Conservation (phyloP, 768 basidiomycete species). For the Pleurotus platypus region DNA sequence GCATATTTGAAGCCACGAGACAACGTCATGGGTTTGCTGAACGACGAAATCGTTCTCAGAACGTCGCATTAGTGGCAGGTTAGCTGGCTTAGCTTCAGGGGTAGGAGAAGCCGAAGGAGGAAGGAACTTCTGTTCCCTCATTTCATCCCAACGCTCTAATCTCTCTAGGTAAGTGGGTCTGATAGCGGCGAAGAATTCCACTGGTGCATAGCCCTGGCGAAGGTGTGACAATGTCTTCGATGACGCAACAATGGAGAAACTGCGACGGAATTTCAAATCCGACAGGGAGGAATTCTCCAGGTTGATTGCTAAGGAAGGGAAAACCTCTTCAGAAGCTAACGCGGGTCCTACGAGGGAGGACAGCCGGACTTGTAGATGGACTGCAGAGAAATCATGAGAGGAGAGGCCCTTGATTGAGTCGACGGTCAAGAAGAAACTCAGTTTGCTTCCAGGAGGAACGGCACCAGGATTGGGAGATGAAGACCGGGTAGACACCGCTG, state of each 20-base stretch:
- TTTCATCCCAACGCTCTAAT: conserved; percentile 91
- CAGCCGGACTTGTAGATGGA: conserved; percentile 86
- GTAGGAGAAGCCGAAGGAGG: conserved; percentile 33
- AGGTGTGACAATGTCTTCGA: conserved; percentile 72
- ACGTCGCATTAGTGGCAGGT: conserved; percentile 76
- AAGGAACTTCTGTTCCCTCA: conserved; percentile 70
- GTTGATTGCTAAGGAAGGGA: conserved; percentile 72
- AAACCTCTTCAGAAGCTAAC: conserved; percentile 74
- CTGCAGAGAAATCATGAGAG: conserved; percentile 81
- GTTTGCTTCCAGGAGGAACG: conserved; percentile 72
- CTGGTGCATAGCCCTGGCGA: conserved; percentile 71
- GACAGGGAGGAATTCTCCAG: conserved; percentile 68
- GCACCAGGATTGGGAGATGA: conserved; percentile 70
- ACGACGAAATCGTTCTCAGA: conserved; percentile 91
- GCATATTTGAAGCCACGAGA: conserved; percentile 80
- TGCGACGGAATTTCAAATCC: conserved; percentile 80
- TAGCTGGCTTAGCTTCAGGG: conserved; percentile 36
- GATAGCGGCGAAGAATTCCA: conserved; percentile 88
- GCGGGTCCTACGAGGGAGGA: conserved; percentile 81
- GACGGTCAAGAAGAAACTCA: conserved; percentile 81
- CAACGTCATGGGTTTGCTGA: conserved; percentile 87
- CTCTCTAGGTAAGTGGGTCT: conserved; percentile 83
- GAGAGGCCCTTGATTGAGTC: conserved; percentile 88
- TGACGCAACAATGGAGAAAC: conserved; percentile 74
- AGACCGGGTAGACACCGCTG: conserved; percentile 65